Evolutionary conservation across 176 grass and related monocot species (phyloP).

Genomic region (Aegilops speltoides): DNA sequence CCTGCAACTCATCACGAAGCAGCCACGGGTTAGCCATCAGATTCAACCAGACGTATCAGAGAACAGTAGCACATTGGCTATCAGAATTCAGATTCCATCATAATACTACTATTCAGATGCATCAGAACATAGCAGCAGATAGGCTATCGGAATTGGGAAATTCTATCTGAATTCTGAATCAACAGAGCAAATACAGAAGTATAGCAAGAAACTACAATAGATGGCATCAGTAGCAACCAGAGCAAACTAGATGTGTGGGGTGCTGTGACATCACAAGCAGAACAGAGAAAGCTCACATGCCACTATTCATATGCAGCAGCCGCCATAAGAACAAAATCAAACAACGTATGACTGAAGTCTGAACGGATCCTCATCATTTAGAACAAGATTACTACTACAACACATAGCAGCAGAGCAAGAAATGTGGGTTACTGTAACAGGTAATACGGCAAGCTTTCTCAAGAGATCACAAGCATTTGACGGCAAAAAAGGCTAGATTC

Average conservation of each 20-base stretch:
- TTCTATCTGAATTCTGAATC: neutral
- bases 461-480: neutral
- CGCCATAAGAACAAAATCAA: neutral
- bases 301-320: neutral
- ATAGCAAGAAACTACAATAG: neutral
- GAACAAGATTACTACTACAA: neutral
- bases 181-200: no score
- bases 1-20: neutral
- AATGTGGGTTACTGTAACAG: neutral
- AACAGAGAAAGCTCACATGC: no score
- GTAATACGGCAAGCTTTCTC: neutral
- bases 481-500: neutral
- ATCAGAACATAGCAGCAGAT: no score
- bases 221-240: neutral
- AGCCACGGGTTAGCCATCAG: neutral
- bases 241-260: neutral
- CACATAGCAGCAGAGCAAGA: neutral
- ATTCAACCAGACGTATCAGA: no score
- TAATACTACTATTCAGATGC: no score
- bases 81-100: no score
- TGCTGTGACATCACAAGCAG: neutral
- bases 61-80: neutral
- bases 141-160: neutral
- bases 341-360: neutral
- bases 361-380: neutral